phyloP scores from a whole-genome alignment of 1,284 basidiomycete genomes.

The Somion occarium region DNA sequence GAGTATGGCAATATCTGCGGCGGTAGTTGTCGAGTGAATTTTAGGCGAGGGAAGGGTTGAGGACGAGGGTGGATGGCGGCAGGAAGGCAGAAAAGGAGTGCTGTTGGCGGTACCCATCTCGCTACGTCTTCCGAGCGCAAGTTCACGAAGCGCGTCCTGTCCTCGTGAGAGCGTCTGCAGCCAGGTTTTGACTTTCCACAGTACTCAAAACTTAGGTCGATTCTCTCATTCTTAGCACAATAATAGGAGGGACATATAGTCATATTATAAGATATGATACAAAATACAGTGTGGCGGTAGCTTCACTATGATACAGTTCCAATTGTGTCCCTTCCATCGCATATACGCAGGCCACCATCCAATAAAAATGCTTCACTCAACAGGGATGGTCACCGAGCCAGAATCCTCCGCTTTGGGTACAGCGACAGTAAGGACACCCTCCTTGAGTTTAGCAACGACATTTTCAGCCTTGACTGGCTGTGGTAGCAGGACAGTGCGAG shows the following conservation, averaged over 20 bases:
- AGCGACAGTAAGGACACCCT: constrained; percentile 64
- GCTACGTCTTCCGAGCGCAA: constrained; percentile 15
- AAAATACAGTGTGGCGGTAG: constrained; percentile 3
- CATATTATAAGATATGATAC: not conserved
- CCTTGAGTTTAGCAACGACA: constrained; percentile 59
- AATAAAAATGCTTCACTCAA: constrained; percentile 23
- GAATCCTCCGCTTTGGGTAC: constrained; percentile 60
- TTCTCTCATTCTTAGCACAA: too few species aligned
- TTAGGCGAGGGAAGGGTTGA: not conserved
- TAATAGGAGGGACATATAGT: constrained; percentile 7
- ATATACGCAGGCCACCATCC: too few species aligned
- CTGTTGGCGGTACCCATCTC: constrained; percentile 14
- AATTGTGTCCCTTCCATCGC: not conserved
- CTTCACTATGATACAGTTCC: not conserved
- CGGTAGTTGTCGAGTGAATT: not conserved
- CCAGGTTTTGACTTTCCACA: too few species aligned
- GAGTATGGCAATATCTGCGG: constrained; percentile 2
- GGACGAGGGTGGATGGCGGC: constrained; percentile 7
- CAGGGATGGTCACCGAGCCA: constrained; percentile 36
- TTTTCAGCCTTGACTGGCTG: constrained; percentile 51
- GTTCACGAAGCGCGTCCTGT: constrained; percentile 17
- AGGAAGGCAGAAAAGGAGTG: constrained; percentile 8
- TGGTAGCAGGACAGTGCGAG: constrained; percentile 67
- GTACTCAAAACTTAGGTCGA: too few species aligned
- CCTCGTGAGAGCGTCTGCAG: constrained; percentile 6